Percentiles rank a stretch among this genome's conserved stretches.
phyloP scores from a whole-genome alignment of 2,329 filamentous ascomycete genomes.

The Talaromyces pinophilus region DNA sequence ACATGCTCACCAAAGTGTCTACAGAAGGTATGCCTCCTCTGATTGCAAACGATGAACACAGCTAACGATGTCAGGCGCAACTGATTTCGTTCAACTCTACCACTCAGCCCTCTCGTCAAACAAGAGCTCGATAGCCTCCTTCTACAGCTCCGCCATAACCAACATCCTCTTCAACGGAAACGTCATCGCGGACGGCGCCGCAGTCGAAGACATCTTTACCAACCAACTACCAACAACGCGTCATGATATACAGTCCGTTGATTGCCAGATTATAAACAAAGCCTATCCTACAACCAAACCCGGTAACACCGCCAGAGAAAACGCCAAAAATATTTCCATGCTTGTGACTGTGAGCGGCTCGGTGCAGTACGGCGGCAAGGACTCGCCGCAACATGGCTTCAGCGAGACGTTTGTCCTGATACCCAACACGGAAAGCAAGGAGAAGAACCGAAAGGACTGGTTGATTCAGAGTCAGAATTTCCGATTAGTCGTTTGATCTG shows the following conservation, averaged over 20 bases:
- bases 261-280: slow-evolving; percentile 76
- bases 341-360: slow-evolving; percentile 72
- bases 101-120: slow-evolving; percentile 70
- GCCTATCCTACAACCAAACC: slow-evolving; percentile 61
- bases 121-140: slow-evolving; percentile 61
- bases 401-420: slow-evolving; percentile 80
- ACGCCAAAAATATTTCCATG: slow-evolving; percentile 65
- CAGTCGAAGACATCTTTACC: slow-evolving; percentile 69
- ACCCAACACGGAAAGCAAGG: slow-evolving; percentile 64
- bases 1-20: slow-evolving; percentile 44
- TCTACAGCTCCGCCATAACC: slow-evolving; percentile 64
- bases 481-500: slow-evolving; percentile 51
- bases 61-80: slow-evolving; percentile 57
- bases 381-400: slow-evolving; percentile 68
- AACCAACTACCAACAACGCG: slow-evolving; percentile 62
- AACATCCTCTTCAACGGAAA: slow-evolving; percentile 81
- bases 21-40: slow-evolving; percentile 39
- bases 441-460: slow-evolving; percentile 60
- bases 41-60: not conserved
- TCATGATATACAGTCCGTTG: slow-evolving; percentile 74
- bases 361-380: slow-evolving; percentile 67
- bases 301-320: slow-evolving; percentile 44
- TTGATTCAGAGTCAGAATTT: slow-evolving; percentile 74
- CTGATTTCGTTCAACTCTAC: slow-evolving; percentile 70
- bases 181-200: slow-evolving; percentile 60